These are phyloP conservation scores for Westerdykella aurantiaca DNA, from an alignment of 2,329 filamentous ascomycete species.

Conservation along the genomic window DNA sequence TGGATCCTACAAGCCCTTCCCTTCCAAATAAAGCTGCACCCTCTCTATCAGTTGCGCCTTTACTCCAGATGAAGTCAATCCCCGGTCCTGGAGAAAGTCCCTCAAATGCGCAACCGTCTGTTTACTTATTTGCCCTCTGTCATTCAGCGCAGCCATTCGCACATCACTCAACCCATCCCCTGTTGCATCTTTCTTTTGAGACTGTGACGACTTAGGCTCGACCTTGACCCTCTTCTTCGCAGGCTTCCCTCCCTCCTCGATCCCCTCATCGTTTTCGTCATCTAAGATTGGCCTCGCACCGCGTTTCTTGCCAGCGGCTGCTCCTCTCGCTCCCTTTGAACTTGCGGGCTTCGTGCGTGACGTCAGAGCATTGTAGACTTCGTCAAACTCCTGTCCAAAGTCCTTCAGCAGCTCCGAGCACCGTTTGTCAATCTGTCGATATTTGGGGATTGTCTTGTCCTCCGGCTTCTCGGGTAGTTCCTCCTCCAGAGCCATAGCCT, in stretches of 20 bases:
- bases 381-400: slow-evolving; percentile 66
- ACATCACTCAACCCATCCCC: slow-evolving; percentile 36
- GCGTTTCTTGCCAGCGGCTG: slow-evolving; percentile 44
- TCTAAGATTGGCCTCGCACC: slow-evolving; percentile 9
- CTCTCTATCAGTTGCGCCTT: slow-evolving; percentile 35
- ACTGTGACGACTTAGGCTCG: slow-evolving; percentile 16
- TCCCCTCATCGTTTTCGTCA: slow-evolving; percentile 12
- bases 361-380: slow-evolving; percentile 41
- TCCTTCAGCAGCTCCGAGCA: slow-evolving; percentile 58
- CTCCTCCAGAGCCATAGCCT: slow-evolving; percentile 86
- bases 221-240: slow-evolving; percentile 16
- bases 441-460: slow-evolving; percentile 80
- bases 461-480: slow-evolving; percentile 69
- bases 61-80: slow-evolving; percentile 24
- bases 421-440: slow-evolving; percentile 77
- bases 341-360: slow-evolving; percentile 1
- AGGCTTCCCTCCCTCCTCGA: slow-evolving; percentile 16
- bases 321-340: slow-evolving; percentile 52
- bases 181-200: slow-evolving; percentile 17
- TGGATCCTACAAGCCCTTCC: slow-evolving; percentile 17
- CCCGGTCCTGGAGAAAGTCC: slow-evolving; percentile 23
- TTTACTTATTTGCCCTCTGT: slow-evolving; percentile 42
- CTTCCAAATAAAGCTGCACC: slow-evolving; percentile 33
- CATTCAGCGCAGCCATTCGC: slow-evolving; percentile 41
- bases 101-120: slow-evolving; percentile 33